Percentiles rank a stretch among this genome's conserved stretches.
phyloP scores from a whole-genome alignment of 1,284 basidiomycete species.

The Filobasidium uniguttulatum region DNA sequence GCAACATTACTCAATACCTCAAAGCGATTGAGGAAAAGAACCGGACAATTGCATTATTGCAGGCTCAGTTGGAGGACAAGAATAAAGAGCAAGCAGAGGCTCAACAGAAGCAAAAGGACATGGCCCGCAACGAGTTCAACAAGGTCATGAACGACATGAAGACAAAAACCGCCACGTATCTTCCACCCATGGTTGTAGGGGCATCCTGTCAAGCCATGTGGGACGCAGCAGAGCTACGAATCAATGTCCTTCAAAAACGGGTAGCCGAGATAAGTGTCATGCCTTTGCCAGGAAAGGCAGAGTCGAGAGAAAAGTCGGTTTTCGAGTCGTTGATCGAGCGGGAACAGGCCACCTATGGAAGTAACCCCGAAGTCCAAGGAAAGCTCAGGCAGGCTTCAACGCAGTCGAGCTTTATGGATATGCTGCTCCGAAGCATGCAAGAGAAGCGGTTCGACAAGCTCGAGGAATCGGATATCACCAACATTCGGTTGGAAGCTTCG shows the following conservation, averaged over 20 bases:
- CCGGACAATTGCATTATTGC: constrained; percentile 43
- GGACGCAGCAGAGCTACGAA: constrained; percentile 56
- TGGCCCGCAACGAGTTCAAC: constrained; percentile 14
- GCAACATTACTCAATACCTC: constrained; percentile 85
- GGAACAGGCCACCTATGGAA: constrained; percentile 53
- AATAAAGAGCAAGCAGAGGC: constrained; percentile 29
- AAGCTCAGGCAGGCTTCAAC: constrained; percentile 58
- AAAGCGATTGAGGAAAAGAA: constrained; percentile 65
- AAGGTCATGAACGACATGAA: constrained; percentile 25
- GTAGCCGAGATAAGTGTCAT: constrained; percentile 52
- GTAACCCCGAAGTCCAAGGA: constrained; percentile 48
- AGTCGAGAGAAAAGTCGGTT: constrained; percentile 58
- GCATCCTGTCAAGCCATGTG: constrained; percentile 61
- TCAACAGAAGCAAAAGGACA: constrained; percentile 8
- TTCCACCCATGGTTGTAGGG: constrained; percentile 58
- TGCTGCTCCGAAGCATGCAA: constrained; percentile 62
- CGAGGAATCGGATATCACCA: constrained; percentile 57
- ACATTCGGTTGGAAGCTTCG: constrained; percentile 56
- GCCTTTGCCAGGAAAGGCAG: constrained; percentile 35
- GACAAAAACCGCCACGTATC: constrained; percentile 44
- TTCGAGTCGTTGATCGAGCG: constrained; percentile 53
- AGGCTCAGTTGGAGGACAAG: constrained; percentile 63
- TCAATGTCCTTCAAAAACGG: constrained; percentile 51
- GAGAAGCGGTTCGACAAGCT: constrained; percentile 65
- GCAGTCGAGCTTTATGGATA: constrained; percentile 65